A percentile compares a stretch with the other conserved stretches of the same genome.
Conservation (phyloP, 768 basidiomycete species). For the Tylopilus subfusipes region DNA sequence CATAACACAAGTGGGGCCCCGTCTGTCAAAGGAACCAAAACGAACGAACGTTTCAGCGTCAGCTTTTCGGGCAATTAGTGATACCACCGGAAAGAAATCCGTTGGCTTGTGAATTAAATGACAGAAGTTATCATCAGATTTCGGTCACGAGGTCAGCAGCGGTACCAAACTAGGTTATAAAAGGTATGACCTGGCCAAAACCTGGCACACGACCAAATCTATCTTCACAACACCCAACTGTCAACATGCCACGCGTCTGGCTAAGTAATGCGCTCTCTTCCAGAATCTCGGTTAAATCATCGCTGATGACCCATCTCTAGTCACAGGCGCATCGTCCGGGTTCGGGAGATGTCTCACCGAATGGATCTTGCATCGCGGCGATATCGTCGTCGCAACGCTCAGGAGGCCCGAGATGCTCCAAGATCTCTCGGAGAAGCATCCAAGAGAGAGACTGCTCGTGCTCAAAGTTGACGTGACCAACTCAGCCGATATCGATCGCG, state of each 20-base stretch:
- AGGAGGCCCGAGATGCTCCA: constrained; percentile 33
- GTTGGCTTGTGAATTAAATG: not conserved
- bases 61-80: not conserved
- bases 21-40: not conserved
- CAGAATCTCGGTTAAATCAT: not conserved
- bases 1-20: not conserved
- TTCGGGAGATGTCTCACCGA: constrained; percentile 36
- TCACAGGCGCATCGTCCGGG: constrained; percentile 41
- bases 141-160: no score
- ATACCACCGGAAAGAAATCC: not conserved
- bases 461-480: constrained; percentile 14
- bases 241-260: constrained; percentile 13
- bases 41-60: not conserved
- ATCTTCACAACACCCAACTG: not conserved
- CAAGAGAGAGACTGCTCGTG: constrained; percentile 13
- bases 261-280: not conserved
- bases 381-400: constrained; percentile 41
- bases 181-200: not conserved
- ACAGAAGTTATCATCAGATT: not conserved
- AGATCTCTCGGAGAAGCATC: not conserved
- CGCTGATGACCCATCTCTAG: constrained; percentile 15
- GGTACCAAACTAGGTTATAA: no score
- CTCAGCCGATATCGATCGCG: constrained; percentile 8
- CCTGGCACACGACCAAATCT: not conserved
- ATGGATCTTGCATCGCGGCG: constrained; percentile 32